phyloP scores from a whole-genome alignment of 306 rosid species.

The Fragaria iinumae region DNA sequence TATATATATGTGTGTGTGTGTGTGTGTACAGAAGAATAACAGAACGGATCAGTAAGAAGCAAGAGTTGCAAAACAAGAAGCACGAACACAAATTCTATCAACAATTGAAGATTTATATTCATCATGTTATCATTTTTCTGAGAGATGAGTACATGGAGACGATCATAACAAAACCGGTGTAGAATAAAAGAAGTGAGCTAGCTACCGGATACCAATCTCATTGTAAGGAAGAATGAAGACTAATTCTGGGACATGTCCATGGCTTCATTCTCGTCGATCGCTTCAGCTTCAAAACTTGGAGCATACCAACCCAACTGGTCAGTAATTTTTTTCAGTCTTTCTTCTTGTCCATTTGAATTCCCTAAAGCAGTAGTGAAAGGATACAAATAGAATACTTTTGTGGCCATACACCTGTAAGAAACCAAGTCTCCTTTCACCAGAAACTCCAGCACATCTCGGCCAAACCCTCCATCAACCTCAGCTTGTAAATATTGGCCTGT shows the following conservation, averaged over 20 bases:
- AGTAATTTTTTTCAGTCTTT: constrained; percentile 62
- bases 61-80: neutral
- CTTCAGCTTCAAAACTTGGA: constrained; percentile 85
- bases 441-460: constrained; percentile 76
- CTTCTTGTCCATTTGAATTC: constrained; percentile 93
- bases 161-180: constrained; percentile 2
- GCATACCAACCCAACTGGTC: constrained; percentile 83
- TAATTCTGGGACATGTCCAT: neutral
- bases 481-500: constrained; percentile 81
- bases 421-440: constrained; percentile 84
- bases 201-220: neutral
- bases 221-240: neutral
- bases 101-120: neutral
- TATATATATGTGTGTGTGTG: too few relatives aligned
- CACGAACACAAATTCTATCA: neutral
- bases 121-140: neutral
- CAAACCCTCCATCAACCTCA: constrained; percentile 88
- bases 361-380: constrained; percentile 94
- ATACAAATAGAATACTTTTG: constrained; percentile 76
- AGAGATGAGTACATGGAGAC: constrained; percentile 1
- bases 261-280: constrained; percentile 42
- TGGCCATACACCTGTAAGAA: constrained; percentile 71
- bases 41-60: neutral
- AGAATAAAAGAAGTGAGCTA: neutral
- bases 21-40: neutral